Percentiles rank a stretch among this genome's conserved stretches.
Conservation (phyloP, 2,329 filamentous ascomycete genomes). For the Monosporascus sp. region DNA sequence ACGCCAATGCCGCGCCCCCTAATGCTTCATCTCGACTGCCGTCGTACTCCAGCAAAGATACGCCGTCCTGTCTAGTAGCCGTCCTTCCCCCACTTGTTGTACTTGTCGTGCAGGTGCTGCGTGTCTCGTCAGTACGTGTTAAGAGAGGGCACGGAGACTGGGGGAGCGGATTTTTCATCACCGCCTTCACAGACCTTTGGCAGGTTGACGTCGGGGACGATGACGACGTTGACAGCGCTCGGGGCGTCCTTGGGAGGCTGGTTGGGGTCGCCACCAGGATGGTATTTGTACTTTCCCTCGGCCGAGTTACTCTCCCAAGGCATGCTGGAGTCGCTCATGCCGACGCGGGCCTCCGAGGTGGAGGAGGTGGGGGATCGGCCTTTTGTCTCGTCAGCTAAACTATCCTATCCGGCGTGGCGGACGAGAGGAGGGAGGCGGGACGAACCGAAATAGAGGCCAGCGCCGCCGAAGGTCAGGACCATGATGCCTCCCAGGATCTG, state of each 20-base stretch:
- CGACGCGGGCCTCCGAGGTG: conserved; percentile 74
- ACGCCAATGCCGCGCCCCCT: neutral
- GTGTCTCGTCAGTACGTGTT: conserved; percentile 4
- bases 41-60: neutral
- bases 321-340: conserved; percentile 72
- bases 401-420: neutral
- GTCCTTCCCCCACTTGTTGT: conserved; percentile 99
- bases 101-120: conserved; percentile 88
- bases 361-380: conserved; percentile 80
- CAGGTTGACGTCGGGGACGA: conserved; percentile 88
- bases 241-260: conserved; percentile 81
- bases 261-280: conserved; percentile 77
- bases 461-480: conserved; percentile 79
- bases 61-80: conserved; percentile 56
- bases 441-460: conserved; percentile 84
- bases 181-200: conserved; percentile 63
- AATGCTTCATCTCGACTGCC: neutral
- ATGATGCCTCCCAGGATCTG: conserved; percentile 91
- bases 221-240: conserved; percentile 89
- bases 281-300: conserved; percentile 69
- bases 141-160: no score
- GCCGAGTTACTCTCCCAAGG: conserved; percentile 75
- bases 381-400: conserved; percentile 23
- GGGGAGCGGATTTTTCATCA: neutral
- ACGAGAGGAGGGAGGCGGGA: conserved; percentile 4